Conservation (phyloP, 257 asterid genomes). For the Nicotiana obtusifolia region DNA sequence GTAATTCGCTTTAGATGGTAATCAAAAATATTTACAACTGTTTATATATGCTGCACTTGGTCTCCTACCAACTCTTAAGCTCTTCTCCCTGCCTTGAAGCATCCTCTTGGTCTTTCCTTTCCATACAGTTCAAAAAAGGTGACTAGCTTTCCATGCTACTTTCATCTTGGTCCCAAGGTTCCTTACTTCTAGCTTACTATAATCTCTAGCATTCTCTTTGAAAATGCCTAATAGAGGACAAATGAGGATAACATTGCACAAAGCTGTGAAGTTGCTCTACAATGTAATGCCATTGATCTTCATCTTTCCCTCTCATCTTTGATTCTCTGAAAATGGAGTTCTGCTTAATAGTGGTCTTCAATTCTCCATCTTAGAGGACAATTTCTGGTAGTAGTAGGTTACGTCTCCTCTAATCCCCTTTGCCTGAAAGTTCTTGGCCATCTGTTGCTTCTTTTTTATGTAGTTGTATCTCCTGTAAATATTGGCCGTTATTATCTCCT, state of each 20-base stretch:
- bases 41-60: background rate
- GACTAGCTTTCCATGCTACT: background rate
- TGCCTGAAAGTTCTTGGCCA: background rate
- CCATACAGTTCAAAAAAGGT: background rate
- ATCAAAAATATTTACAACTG: background rate
- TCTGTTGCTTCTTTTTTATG: background rate
- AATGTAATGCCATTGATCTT: background rate
- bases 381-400: background rate
- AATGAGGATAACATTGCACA: background rate
- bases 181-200: background rate
- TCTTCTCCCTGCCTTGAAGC: background rate
- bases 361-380: background rate
- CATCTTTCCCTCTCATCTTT: background rate
- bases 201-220: background rate
- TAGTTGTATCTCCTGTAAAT: background rate
- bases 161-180: background rate
- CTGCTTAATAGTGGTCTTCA: background rate
- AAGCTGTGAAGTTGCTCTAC: background rate
- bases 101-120: background rate
- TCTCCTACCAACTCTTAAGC: background rate
- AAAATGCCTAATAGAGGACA: background rate
- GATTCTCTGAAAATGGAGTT: background rate
- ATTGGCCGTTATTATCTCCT: background rate
- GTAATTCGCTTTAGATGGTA: slow-evolving; percentile 2
- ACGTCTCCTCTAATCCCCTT: background rate